Conservation (phyloP, 768 basidiomycete genomes). For the Pleurotus citrinopileatus region DNA sequence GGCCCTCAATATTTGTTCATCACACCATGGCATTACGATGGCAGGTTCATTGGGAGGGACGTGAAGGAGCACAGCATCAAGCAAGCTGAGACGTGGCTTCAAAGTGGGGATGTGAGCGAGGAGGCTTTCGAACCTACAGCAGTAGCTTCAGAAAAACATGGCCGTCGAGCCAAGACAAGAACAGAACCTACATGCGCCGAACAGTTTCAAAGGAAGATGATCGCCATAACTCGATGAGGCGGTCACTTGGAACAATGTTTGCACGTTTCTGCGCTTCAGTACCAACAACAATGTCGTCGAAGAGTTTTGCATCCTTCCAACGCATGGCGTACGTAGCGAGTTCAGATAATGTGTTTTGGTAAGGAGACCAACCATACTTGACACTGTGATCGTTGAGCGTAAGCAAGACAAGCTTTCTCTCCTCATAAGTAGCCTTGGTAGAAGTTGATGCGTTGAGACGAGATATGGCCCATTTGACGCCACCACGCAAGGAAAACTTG, state of each 20-base stretch:
- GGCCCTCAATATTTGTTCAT: constrained; percentile 17
- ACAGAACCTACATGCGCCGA: constrained; percentile 18
- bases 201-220: constrained; percentile 22
- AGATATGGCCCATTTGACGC: constrained; percentile 19
- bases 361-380: constrained; percentile 12
- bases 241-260: constrained; percentile 12
- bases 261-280: constrained; percentile 11
- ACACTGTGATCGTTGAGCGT: constrained; percentile 1
- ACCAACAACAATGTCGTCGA: constrained; percentile 21
- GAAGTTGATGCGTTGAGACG: constrained; percentile 14
- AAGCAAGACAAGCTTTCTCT: constrained; percentile 4
- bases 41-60: constrained; percentile 11
- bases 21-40: constrained; percentile 17
- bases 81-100: constrained; percentile 19
- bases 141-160: no score
- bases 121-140: constrained; percentile 23
- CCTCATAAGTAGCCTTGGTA: constrained; percentile 14
- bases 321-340: constrained; percentile 22
- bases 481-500: constrained; percentile 15
- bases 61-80: constrained; percentile 15
- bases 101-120: constrained; percentile 13
- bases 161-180: not conserved
- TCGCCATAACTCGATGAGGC: constrained; percentile 19
- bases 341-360: constrained; percentile 15
- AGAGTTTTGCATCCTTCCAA: constrained; percentile 25